Evolutionary conservation across 192 early-diverging fungal genomes (phyloP).

Genomic region (Physocladia obscura): DNA sequence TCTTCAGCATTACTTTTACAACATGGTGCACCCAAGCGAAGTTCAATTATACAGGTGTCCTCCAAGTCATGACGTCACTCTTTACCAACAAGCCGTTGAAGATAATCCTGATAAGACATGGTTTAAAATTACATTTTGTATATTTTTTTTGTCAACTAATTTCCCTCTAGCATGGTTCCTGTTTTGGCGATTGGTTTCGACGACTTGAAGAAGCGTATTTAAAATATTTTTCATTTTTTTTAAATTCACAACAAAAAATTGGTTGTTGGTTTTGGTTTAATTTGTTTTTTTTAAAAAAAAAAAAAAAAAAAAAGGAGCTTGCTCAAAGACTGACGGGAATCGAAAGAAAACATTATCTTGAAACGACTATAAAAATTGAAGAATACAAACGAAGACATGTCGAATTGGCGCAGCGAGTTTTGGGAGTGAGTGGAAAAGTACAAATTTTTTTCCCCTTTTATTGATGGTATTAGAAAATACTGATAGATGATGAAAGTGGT

Average conservation of each 20-base stretch:
- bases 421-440: background rate
- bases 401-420: slow-evolving; percentile 52
- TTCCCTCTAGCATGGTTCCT: slow-evolving; percentile 74
- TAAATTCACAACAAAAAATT: slow-evolving; percentile 73
- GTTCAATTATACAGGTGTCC: slow-evolving; percentile 74
- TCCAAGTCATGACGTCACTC: slow-evolving; percentile 61
- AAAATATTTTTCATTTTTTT: slow-evolving; percentile 68
- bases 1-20: slow-evolving; percentile 89
- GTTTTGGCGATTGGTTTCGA: slow-evolving; percentile 88
- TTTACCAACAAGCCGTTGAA: slow-evolving; percentile 80
- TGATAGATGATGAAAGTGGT: slow-evolving; percentile 81
- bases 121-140: slow-evolving; percentile 38
- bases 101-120: slow-evolving; percentile 87
- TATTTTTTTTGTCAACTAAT: background rate
- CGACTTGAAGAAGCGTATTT: slow-evolving; percentile 83
- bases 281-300: background rate
- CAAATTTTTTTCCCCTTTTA: background rate
- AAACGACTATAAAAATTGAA: slow-evolving; percentile 70
- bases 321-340: slow-evolving; percentile 57
- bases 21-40: slow-evolving; percentile 85
- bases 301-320: slow-evolving; percentile 67
- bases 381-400: slow-evolving; percentile 78
- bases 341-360: slow-evolving; percentile 67
- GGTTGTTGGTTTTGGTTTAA: slow-evolving; percentile 38
- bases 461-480: background rate